phyloP scores from a whole-genome alignment of 2,329 filamentous ascomycete species.

The Pseudogymnoascus sp. region DNA sequence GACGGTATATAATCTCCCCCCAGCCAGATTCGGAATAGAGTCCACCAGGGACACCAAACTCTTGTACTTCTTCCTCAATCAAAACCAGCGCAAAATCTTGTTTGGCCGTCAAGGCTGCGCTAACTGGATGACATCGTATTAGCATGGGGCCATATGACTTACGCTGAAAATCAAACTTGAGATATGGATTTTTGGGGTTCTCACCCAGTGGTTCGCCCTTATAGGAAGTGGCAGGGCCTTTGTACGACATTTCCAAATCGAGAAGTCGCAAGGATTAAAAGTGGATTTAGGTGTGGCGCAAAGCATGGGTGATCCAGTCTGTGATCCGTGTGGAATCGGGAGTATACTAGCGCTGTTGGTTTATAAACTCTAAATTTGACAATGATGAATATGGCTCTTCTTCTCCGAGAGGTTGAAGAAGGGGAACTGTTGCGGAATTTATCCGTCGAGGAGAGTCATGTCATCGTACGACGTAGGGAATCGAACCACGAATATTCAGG shows the following conservation, averaged over 20 bases:
- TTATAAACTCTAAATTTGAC: not conserved
- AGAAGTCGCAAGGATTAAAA: not conserved
- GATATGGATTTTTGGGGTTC: not conserved
- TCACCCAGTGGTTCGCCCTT: not conserved
- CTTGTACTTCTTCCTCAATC: not conserved
- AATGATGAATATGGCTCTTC: not conserved
- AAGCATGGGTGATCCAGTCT: not conserved
- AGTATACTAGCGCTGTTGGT: not conserved
- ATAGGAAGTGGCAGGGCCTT: not conserved
- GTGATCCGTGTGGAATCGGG: not conserved
- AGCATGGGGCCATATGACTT: not conserved
- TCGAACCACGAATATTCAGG: not conserved
- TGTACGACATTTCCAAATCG: not conserved
- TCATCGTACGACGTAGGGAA: not conserved
- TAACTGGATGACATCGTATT: not conserved
- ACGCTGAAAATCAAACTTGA: not conserved
- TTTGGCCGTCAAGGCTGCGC: not conserved
- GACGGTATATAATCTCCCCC: no score
- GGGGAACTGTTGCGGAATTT: not conserved
- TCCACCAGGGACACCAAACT: no score
- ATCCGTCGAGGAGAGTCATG: not conserved
- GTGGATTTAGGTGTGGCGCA: not conserved
- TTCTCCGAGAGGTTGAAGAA: not conserved
- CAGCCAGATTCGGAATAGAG: no score
- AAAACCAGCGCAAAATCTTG: not conserved